phyloP scores from a whole-genome alignment of 2,329 filamentous ascomycete species.

The Xylariaceae sp. region DNA sequence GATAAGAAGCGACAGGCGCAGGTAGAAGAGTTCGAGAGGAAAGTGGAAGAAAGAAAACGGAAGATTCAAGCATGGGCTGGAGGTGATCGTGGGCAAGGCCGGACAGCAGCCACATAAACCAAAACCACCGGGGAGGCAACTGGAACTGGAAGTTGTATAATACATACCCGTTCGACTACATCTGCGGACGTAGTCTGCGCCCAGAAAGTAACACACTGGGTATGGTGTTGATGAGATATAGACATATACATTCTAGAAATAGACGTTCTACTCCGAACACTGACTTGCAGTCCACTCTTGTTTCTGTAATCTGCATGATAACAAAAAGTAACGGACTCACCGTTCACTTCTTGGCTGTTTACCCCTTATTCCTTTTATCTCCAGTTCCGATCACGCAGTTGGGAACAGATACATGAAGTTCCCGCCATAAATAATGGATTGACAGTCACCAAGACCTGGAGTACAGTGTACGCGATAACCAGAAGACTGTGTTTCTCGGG shows the following conservation, averaged over 20 bases:
- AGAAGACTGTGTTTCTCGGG: too few relatives aligned
- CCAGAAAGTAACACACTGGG: background rate
- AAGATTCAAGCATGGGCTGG: conserved; percentile 44
- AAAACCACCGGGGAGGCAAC: too few relatives aligned
- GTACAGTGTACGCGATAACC: too few relatives aligned
- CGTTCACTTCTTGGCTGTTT: too few relatives aligned
- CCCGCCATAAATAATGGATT: too few relatives aligned
- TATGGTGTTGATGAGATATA: background rate
- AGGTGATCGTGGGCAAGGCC: conserved; percentile 20
- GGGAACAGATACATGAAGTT: too few relatives aligned
- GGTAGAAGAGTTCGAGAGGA: conserved; percentile 55
- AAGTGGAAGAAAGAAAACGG: conserved; percentile 46
- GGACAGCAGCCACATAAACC: background rate
- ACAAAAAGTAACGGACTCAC: too few relatives aligned
- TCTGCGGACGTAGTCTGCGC: background rate
- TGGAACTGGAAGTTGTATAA: too few relatives aligned
- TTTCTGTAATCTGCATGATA: background rate
- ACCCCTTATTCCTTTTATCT: too few relatives aligned
- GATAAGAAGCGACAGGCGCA: conserved; percentile 49
- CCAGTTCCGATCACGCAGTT: too few relatives aligned
- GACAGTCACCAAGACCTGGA: too few relatives aligned
- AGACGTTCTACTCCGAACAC: background rate
- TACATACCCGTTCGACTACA: too few relatives aligned
- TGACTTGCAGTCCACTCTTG: background rate
- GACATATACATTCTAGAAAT: conserved; percentile 12